Percentiles rank a stretch among this genome's conserved stretches.
Conservation (phyloP, 2,329 filamentous ascomycete species). For the Capronia epimyces region DNA sequence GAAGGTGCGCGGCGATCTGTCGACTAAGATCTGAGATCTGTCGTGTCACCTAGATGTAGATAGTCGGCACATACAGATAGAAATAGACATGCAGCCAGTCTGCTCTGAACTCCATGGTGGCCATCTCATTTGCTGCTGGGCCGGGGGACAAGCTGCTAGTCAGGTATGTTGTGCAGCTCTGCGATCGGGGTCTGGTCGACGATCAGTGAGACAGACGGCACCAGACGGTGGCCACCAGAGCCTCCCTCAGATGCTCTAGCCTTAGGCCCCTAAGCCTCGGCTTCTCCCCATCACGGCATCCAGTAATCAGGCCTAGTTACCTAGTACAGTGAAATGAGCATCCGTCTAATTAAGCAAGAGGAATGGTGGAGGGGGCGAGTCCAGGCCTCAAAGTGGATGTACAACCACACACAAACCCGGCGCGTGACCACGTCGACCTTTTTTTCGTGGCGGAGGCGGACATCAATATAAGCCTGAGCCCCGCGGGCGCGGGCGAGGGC, state of each 20-base stretch:
- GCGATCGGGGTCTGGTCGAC: neutral
- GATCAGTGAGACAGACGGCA: neutral
- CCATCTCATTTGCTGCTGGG: neutral
- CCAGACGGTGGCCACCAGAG: too few relatives aligned
- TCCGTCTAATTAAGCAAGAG: too few relatives aligned
- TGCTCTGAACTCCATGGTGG: neutral
- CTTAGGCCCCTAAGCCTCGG: too few relatives aligned
- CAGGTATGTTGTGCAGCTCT: neutral
- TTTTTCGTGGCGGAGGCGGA: neutral
- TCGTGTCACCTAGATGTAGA: slow-evolving; percentile 2
- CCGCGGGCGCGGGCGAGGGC: too few relatives aligned
- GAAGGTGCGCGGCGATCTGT: too few relatives aligned
- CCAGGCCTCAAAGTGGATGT: neutral
- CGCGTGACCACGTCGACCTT: slow-evolving; percentile 14
- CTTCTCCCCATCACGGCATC: too few relatives aligned
- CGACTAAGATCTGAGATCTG: slow-evolving; percentile 1
- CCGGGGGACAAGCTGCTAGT: too few relatives aligned
- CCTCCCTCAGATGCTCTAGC: too few relatives aligned
- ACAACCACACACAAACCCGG: neutral
- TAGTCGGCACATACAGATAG: neutral
- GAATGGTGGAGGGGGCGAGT: neutral
- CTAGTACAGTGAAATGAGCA: too few relatives aligned
- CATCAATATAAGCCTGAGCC: too few relatives aligned
- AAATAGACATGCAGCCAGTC: neutral
- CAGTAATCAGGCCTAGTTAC: neutral